Evolutionary conservation across 1,284 basidiomycete species (phyloP).

Genomic region (Apiotrichum mycotoxinovorans): DNA sequence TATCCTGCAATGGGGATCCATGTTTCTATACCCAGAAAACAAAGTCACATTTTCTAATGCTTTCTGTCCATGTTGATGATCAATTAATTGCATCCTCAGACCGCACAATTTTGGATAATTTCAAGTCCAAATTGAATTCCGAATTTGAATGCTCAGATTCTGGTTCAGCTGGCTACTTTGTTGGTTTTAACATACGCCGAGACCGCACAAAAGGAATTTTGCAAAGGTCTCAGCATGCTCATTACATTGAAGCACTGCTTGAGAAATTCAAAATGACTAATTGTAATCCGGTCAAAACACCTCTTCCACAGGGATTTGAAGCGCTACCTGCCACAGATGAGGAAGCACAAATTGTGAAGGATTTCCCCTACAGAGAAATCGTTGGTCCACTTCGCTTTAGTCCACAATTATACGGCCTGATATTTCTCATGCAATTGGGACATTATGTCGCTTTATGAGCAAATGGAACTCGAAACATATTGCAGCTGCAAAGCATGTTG

Average conservation of each 20-base stretch:
- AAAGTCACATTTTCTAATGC: background rate
- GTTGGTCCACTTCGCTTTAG: conserved; percentile 15
- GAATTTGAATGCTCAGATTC: conserved; percentile 23
- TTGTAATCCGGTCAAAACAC: too few relatives aligned
- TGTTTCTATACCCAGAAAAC: background rate
- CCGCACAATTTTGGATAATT: conserved; percentile 12
- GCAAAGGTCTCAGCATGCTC: conserved; percentile 23
- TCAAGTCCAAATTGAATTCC: conserved; percentile 18
- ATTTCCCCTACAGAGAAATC: background rate
- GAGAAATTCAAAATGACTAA: too few relatives aligned
- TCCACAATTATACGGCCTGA: conserved; percentile 27
- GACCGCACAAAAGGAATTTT: conserved; percentile 11
- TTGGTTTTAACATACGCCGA: conserved; percentile 22
- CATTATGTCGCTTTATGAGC: conserved; percentile 20
- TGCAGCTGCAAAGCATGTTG: conserved; percentile 26
- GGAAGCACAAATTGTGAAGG: too few relatives aligned
- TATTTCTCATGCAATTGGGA: conserved; percentile 19
- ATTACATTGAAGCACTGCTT: conserved; percentile 15
- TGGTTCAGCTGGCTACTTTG: conserved; percentile 25
- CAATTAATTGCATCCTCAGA: conserved; percentile 26
- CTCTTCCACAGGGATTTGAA: too few relatives aligned
- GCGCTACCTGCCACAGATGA: too few relatives aligned
- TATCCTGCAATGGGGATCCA: background rate
- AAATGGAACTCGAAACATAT: conserved; percentile 24
- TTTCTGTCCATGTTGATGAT: conserved; percentile 30